These are phyloP conservation scores for Claviceps sp. DNA, from an alignment of 2,329 filamentous ascomycete species.

Conservation along the genomic window DNA sequence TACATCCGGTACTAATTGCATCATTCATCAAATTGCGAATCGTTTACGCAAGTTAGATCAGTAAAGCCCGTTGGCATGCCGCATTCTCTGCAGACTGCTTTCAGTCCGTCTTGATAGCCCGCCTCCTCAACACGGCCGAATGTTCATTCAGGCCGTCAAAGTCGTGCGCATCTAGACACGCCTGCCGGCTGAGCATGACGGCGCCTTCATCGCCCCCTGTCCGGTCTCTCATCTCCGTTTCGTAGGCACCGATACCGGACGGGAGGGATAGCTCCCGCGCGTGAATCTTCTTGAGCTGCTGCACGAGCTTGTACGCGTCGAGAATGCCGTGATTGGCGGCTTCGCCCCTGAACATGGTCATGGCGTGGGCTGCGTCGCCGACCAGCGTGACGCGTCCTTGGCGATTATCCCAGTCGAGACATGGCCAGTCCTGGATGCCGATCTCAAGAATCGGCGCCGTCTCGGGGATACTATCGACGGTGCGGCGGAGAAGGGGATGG, in stretches of 20 bases:
- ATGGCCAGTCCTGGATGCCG: slow-evolving; percentile 23
- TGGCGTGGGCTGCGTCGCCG: slow-evolving; percentile 44
- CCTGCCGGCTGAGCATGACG: slow-evolving; percentile 18
- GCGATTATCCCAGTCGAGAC: slow-evolving; percentile 26
- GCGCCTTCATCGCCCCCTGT: slow-evolving; percentile 12
- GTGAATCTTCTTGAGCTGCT: slow-evolving; percentile 11
- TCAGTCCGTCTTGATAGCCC: slow-evolving; percentile 8
- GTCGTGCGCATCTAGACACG: slow-evolving; percentile 20
- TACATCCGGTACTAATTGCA: too few species aligned
- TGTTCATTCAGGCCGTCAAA: slow-evolving; percentile 17
- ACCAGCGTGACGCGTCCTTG: slow-evolving; percentile 32
- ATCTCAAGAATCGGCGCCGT: slow-evolving; percentile 23
- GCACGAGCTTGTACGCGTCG: slow-evolving; percentile 20
- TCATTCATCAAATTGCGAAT: too few species aligned
- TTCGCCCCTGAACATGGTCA: slow-evolving; percentile 39
- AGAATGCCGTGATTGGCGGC: slow-evolving; percentile 26
- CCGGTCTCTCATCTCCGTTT: slow-evolving; percentile 18
- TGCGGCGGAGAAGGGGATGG: slow-evolving; percentile 24
- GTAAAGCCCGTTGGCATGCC: too few species aligned
- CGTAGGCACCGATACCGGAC: slow-evolving; percentile 15
- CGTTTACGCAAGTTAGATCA: too few species aligned
- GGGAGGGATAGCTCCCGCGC: slow-evolving; percentile 5
- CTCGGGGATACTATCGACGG: slow-evolving; percentile 30
- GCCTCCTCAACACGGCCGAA: slow-evolving; percentile 17
- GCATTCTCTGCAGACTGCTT: too few species aligned